Conservation (phyloP, 2,329 filamentous ascomycete species). For the Ophiosphaerella narmari region DNA sequence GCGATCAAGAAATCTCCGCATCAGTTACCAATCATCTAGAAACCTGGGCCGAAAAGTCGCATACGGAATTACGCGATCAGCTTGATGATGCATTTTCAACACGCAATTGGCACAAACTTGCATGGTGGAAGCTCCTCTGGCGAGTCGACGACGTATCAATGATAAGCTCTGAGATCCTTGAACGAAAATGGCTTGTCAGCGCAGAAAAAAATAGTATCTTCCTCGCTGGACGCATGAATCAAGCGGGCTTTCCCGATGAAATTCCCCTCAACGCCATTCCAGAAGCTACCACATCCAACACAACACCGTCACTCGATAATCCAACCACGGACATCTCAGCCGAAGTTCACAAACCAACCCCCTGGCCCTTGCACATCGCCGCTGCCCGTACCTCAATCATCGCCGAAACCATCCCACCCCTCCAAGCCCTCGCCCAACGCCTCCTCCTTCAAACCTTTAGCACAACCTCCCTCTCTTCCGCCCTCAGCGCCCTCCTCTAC, state of each 20-base stretch:
- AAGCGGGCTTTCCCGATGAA: constrained; percentile 58
- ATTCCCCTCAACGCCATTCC: constrained; percentile 13
- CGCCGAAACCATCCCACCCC: constrained; percentile 46
- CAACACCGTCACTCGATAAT: constrained; percentile 23
- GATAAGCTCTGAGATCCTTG: constrained; percentile 78
- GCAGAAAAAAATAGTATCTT: constrained; percentile 84
- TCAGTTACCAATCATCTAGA: constrained; percentile 65
- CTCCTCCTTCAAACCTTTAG: constrained; percentile 73
- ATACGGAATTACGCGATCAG: constrained; percentile 80
- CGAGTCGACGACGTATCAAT: constrained; percentile 88
- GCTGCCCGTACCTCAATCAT: constrained; percentile 63
- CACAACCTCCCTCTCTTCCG: constrained; percentile 64
- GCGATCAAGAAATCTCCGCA: constrained; percentile 51
- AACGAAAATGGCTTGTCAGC: constrained; percentile 73
- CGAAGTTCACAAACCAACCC: constrained; percentile 39
- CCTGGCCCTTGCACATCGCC: constrained; percentile 77
- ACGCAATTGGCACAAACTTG: constrained; percentile 76
- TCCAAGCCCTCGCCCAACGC: constrained; percentile 53
- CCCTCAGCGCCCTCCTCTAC: constrained; percentile 61
- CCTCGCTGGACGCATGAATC: constrained; percentile 75
- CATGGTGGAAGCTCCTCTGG: constrained; percentile 97
- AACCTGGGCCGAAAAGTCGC: constrained; percentile 77
- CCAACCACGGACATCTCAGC: constrained; percentile 29
- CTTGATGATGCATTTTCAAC: constrained; percentile 78
- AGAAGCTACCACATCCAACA: constrained; percentile 19